A percentile compares a stretch with the other conserved stretches of the same genome.
Conservation (phyloP, 2,329 filamentous ascomycete genomes). For the Penicillium sp. region DNA sequence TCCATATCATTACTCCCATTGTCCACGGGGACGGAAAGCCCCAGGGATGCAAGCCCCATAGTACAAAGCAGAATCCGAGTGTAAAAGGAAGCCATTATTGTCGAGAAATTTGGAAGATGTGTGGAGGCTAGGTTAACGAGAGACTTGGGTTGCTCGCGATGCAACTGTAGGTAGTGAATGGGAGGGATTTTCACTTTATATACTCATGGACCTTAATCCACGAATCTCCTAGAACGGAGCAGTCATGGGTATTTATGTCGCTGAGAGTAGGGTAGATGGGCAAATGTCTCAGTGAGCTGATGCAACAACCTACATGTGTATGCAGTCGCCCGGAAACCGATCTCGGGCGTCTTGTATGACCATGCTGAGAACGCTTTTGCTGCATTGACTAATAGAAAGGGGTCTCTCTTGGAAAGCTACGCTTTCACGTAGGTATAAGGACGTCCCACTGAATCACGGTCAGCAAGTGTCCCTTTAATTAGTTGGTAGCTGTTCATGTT, state of each 20-base stretch:
- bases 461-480: conserved; percentile 11
- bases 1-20: background rate
- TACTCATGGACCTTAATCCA: background rate
- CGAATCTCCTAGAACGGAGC: too few relatives aligned
- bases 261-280: background rate
- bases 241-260: conserved; percentile 1
- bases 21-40: conserved; percentile 6
- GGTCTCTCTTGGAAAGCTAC: background rate
- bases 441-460: conserved; percentile 10
- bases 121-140: background rate
- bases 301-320: background rate
- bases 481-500: background rate
- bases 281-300: background rate
- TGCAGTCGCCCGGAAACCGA: background rate
- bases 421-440: background rate
- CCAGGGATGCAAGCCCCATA: conserved; percentile 10
- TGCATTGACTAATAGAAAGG: background rate
- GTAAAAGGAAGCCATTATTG: conserved; percentile 5
- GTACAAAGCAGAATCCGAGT: conserved; percentile 2
- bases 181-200: background rate
- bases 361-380: background rate
- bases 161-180: background rate
- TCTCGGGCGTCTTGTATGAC: conserved; percentile 1
- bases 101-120: background rate
- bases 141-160: background rate